These are phyloP conservation scores for Pichia eremophila DNA, from an alignment of 805 yeast genomes.

Conservation along the genomic window DNA sequence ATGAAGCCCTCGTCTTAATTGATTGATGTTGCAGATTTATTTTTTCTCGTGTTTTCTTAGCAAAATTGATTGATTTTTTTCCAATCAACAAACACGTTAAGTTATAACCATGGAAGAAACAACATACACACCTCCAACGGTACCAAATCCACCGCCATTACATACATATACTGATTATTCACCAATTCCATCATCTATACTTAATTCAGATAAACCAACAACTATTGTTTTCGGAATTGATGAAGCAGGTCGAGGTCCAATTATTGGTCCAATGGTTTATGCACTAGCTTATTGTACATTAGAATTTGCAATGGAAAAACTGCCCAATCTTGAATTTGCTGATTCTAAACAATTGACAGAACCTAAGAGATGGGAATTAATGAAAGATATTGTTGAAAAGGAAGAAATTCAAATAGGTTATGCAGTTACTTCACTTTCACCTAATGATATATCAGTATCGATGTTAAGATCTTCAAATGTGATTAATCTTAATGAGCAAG, in stretches of 20 bases:
- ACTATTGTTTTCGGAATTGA: slow-evolving; percentile 70
- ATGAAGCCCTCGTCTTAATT: background rate
- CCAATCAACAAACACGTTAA: no score
- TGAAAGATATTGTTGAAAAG: slow-evolving; percentile 45
- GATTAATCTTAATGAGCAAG: slow-evolving; percentile 86
- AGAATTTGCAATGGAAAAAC: slow-evolving; percentile 33
- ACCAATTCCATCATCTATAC: background rate
- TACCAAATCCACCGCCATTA: background rate
- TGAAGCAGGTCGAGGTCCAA: slow-evolving; percentile 99
- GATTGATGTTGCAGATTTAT: no score
- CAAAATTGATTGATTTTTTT: no score
- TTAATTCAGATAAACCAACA: background rate
- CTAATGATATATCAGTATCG: slow-evolving; percentile 78
- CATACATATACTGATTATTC: slow-evolving; percentile 4
- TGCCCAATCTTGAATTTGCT: slow-evolving; percentile 70
- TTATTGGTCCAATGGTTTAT: slow-evolving; percentile 95
- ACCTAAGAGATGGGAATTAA: slow-evolving; percentile 51
- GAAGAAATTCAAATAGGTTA: slow-evolving; percentile 65
- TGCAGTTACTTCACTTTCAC: slow-evolving; percentile 77
- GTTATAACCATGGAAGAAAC: background rate
- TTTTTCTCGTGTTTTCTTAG: background rate
- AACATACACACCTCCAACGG: slow-evolving; percentile 2
- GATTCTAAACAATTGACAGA: slow-evolving; percentile 87
- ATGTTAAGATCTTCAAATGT: slow-evolving; percentile 55
- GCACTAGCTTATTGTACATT: slow-evolving; percentile 72